These are phyloP conservation scores for Fagopyrum homotropicum DNA, from an alignment of 148 eudicot genomes.

Conservation along the genomic window DNA sequence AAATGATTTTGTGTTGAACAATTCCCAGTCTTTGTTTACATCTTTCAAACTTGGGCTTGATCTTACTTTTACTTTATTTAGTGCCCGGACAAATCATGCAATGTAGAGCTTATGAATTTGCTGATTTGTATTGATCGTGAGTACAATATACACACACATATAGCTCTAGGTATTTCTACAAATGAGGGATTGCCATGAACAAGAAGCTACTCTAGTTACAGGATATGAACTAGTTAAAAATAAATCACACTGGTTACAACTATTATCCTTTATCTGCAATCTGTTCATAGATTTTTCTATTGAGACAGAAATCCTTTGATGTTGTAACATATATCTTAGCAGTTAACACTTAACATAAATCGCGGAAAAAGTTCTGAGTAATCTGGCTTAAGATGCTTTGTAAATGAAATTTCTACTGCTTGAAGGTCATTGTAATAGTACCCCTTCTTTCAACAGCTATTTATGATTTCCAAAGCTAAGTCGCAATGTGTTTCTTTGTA, in stretches of 20 bases:
- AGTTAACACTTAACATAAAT: not conserved
- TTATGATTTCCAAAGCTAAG: not conserved
- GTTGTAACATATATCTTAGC: not conserved
- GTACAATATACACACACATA: no score
- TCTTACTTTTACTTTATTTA: not conserved
- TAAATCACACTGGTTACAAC: no score
- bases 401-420: not conserved
- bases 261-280: not conserved
- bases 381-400: not conserved
- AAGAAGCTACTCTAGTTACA: no score
- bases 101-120: no score
- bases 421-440: not conserved
- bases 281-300: not conserved
- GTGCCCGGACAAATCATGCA: not conserved
- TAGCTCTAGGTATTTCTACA: no score
- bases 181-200: no score
- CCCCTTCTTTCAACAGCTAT: not conserved
- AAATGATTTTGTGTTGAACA: not conserved
- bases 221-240: no score
- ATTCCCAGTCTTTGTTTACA: not conserved
- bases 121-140: no score
- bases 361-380: not conserved
- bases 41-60: not conserved
- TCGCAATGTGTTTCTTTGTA: not conserved
- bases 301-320: not conserved